These are phyloP conservation scores for Phaseolus coccineus DNA, from an alignment of 331 rosid genomes.

Conservation along the genomic window DNA sequence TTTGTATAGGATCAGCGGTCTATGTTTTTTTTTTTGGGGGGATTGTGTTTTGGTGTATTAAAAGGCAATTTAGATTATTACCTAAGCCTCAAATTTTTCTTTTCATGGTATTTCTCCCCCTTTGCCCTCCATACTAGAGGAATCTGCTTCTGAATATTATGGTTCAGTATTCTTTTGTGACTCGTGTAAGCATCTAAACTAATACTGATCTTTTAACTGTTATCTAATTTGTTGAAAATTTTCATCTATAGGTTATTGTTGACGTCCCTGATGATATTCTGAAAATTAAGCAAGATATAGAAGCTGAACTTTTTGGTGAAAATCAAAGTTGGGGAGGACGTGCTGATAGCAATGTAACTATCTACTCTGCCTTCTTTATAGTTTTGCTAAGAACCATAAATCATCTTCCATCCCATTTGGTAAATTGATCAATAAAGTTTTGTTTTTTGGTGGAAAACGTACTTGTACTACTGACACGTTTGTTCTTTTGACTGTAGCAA, in stretches of 20 bases:
- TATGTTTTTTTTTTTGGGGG: neutral
- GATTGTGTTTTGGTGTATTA: neutral
- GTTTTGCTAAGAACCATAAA: neutral
- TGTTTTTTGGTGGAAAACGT: conserved; percentile 3
- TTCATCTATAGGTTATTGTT: conserved; percentile 50
- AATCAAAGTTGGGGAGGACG: conserved; percentile 75
- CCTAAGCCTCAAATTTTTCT: neutral
- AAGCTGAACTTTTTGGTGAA: conserved; percentile 73
- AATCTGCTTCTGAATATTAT: neutral
- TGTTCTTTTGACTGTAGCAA: conserved; percentile 2
- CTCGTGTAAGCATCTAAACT: neutral
- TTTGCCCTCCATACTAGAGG: neutral
- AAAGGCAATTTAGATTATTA: neutral
- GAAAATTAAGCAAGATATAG: conserved; percentile 68
- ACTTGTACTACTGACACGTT: neutral
- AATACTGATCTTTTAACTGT: neutral
- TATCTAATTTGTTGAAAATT: conserved; percentile 7
- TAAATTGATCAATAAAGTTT: conserved; percentile 17
- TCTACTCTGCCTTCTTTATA: conserved; percentile 9
- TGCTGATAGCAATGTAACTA: conserved; percentile 67
- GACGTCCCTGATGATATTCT: conserved; percentile 70
- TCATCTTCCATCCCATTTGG: conserved; percentile 3
- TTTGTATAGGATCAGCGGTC: neutral
- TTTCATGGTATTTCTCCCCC: neutral
- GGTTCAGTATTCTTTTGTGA: neutral